Base-by-base conservation (phyloP, 2,329 filamentous ascomycete genomes). In the Talaromyces pinophilus region DNA sequence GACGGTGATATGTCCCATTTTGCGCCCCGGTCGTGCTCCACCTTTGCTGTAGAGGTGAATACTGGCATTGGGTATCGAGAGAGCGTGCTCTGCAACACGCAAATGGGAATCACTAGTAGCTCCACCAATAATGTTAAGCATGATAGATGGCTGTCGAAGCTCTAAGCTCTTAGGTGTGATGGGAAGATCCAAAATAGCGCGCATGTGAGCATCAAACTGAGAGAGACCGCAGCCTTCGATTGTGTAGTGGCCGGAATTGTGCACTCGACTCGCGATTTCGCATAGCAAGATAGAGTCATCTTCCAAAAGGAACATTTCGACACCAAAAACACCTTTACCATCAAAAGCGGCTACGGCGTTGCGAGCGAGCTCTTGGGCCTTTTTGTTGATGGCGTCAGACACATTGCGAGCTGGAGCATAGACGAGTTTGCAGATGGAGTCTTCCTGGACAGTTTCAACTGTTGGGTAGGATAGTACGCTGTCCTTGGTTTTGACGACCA, bases 191-290 rank as follows among this genome's bases (percentile, higher is more conserved):
- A 97, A 86, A 69, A 99, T 94, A 1, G 94, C 88, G 67, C 90
- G 87, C 10, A 98, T 86, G 75, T 99, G 93, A 1, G 92, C 91
- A 76, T 95, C 92, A 79, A 92, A 99, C 79, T 99, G 95, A 0
- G 93, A 97, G 67, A 94, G 87, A 0, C 89, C 88, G 59, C 95
- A 92, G 3, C 92, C 92, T 81, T 99, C 94, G 70, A 98, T 98
- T 2, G 92, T 96, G 80, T 93, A 94, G 79, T 98, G 95, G 0
- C 95, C 95, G 0, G 92, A 96, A 81, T 97, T 97, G 80, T 97
- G 93, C 61, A 87, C 86, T 46, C 92, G 85, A 13, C 92, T 92
- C 0, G 92, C 92, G 69, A 96, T 90, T 79, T 97, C 93, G 78
- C 96, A 97, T 72, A 97, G 85, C 66, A 96, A 80, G 1, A 97